These are phyloP conservation scores for Neopestalotiopsis rosae DNA, from an alignment of 2,329 filamentous ascomycete species.

Conservation along the genomic window DNA sequence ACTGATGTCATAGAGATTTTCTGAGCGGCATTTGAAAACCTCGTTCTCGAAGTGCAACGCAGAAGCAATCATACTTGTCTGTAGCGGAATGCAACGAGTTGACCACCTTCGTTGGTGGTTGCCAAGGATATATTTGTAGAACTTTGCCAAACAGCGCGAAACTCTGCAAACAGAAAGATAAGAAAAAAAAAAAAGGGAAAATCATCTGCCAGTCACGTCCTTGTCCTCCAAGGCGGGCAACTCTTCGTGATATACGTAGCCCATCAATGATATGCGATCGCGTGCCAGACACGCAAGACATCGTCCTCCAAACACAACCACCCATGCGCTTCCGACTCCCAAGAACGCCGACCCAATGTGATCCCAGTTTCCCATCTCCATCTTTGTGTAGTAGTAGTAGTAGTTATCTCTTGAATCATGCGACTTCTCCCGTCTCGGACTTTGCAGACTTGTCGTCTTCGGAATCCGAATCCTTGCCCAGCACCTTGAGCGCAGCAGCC, in stretches of 20 bases:
- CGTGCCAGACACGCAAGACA: not conserved
- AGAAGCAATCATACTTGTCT: not conserved
- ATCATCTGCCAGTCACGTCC: not conserved
- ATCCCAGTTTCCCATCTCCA: not conserved
- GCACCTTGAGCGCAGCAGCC: conserved; percentile 31
- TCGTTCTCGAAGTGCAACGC: not conserved
- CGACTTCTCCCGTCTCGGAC: conserved; percentile 5
- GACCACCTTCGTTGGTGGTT: not conserved
- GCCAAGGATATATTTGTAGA: conserved; percentile 4
- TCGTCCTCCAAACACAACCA: conserved; percentile 3
- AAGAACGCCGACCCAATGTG: conserved; percentile 17
- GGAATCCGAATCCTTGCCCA: conserved; percentile 24
- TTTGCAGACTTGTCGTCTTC: conserved; percentile 16
- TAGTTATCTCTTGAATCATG: not conserved
- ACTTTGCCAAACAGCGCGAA: not conserved
- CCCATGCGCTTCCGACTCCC: not conserved
- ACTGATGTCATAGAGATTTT: not conserved
- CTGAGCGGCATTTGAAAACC: not conserved
- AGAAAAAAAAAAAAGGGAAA: not conserved
- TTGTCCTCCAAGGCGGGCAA: not conserved
- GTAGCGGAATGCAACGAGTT: not conserved
- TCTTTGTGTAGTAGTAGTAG: conserved; percentile 2
- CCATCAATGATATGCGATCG: conserved; percentile 12
- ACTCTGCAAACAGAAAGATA: not conserved
- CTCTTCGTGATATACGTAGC: conserved; percentile 11